These are phyloP conservation scores for Noccaea bulbosa DNA, from an alignment of 345 rosid species.

Conservation along the genomic window DNA sequence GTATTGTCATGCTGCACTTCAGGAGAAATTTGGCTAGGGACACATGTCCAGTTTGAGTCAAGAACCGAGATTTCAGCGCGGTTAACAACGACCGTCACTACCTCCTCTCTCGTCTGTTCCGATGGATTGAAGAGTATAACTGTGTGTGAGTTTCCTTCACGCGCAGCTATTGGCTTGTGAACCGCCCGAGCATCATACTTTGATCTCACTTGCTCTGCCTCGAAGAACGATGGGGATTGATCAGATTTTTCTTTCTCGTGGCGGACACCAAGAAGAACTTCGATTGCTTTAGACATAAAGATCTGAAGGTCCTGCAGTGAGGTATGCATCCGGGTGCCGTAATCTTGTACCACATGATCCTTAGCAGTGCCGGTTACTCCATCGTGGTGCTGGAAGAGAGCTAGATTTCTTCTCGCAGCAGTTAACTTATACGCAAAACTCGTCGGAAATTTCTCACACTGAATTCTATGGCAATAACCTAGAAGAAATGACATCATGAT, in stretches of 20 bases:
- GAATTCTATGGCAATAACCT: constrained; percentile 86
- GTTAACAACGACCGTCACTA: constrained; percentile 72
- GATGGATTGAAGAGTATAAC: constrained; percentile 82
- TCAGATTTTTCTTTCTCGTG: constrained; percentile 89
- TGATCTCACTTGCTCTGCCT: constrained; percentile 81
- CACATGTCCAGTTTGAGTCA: constrained; percentile 90
- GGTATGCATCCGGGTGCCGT: constrained; percentile 89
- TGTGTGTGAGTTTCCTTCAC: constrained; percentile 76
- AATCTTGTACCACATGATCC: constrained; percentile 93
- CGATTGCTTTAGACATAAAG: constrained; percentile 96
- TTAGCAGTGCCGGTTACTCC: constrained; percentile 97
- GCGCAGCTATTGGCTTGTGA: constrained; percentile 66
- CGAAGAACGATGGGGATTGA: constrained; percentile 71
- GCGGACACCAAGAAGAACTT: constrained; percentile 78
- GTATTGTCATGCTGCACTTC: constrained; percentile 78
- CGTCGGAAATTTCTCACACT: constrained; percentile 81
- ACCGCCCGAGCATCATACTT: constrained; percentile 82
- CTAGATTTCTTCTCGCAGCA: constrained; percentile 95
- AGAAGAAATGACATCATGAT: constrained; percentile 83
- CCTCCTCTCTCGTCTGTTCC: constrained; percentile 87
- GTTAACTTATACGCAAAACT: constrained; percentile 80
- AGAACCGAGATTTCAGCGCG: constrained; percentile 76
- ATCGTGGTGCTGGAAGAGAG: constrained; percentile 99
- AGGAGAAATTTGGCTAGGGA: constrained; percentile 90
- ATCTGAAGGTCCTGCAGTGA: constrained; percentile 88